phyloP scores from a whole-genome alignment of 2,329 filamentous ascomycete species.

The Fusarium succisae region DNA sequence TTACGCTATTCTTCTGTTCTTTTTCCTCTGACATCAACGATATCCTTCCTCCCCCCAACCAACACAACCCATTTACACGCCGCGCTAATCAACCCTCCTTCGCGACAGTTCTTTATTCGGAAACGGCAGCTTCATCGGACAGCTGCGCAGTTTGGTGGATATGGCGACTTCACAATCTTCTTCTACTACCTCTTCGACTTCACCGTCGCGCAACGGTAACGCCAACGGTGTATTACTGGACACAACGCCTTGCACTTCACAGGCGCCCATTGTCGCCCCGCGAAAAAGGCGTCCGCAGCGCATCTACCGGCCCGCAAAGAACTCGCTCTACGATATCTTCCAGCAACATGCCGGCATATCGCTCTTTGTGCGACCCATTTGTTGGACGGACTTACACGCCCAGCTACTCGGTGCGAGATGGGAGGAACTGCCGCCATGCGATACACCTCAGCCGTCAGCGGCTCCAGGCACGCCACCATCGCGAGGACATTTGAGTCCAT shows the following conservation, averaged over 20 bases:
- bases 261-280: constrained; percentile 31
- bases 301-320: constrained; percentile 54
- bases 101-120: constrained; percentile 37
- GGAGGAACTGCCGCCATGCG: constrained; percentile 53
- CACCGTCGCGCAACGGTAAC: constrained; percentile 11
- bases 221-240: constrained; percentile 16
- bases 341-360: constrained; percentile 57
- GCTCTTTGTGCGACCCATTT: constrained; percentile 63
- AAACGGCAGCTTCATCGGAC: constrained; percentile 42
- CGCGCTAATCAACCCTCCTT: constrained; percentile 18
- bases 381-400: constrained; percentile 64
- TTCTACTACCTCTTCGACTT: constrained; percentile 9
- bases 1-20: not conserved
- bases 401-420: constrained; percentile 60
- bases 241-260: constrained; percentile 41
- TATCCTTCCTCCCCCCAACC: not conserved
- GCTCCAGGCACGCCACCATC: constrained; percentile 48
- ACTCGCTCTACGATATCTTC: constrained; percentile 64
- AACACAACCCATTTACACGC: not conserved
- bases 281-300: constrained; percentile 43
- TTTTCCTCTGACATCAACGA: not conserved
- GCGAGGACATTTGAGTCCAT: constrained; percentile 50
- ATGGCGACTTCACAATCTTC: constrained; percentile 38
- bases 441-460: constrained; percentile 52
- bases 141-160: constrained; percentile 44